Conservation (phyloP, 495 filamentous ascomycete genomes). For the Penicillium pulvis region DNA sequence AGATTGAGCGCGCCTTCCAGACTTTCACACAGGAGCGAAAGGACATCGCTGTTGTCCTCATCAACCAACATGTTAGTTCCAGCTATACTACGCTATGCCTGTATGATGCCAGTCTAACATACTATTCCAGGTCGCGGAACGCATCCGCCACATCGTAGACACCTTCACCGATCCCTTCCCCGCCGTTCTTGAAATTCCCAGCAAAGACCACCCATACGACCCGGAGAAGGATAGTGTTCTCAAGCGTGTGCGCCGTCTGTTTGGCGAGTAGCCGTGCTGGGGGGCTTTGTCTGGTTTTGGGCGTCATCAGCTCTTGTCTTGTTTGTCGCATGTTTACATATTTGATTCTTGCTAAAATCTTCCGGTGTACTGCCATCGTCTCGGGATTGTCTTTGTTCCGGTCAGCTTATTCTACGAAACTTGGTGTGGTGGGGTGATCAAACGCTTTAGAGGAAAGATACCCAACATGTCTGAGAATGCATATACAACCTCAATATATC, state of each 20-base stretch:
- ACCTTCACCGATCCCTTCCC: slow-evolving; percentile 57
- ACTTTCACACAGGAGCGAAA: slow-evolving; percentile 85
- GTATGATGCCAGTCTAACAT: not conserved
- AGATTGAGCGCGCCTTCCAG: slow-evolving; percentile 91
- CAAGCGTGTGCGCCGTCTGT: slow-evolving; percentile 84
- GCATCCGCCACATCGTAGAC: slow-evolving; percentile 76
- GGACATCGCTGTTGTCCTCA: slow-evolving; percentile 93
- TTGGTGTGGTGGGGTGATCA: slow-evolving; percentile 8
- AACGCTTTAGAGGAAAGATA: slow-evolving; percentile 31
- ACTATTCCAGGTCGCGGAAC: slow-evolving; percentile 75
- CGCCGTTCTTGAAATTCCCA: slow-evolving; percentile 85
- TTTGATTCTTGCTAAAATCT: slow-evolving; percentile 14
- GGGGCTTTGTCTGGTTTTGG: slow-evolving; percentile 8
- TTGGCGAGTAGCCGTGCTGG: slow-evolving; percentile 72
- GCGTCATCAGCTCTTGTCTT: slow-evolving; percentile 7
- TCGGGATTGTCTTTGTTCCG: slow-evolving; percentile 4
- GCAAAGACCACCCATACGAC: slow-evolving; percentile 99
- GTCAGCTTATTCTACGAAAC: slow-evolving; percentile 7
- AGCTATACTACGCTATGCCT: not conserved
- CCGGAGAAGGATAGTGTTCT: slow-evolving; percentile 98
- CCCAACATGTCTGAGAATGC: slow-evolving; percentile 27
- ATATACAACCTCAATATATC: slow-evolving; percentile 21
- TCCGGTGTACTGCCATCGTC: slow-evolving; percentile 2
- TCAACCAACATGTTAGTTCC: slow-evolving; percentile 90
- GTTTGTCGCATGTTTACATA: slow-evolving; percentile 16